Evolutionary conservation across 768 basidiomycete genomes (phyloP).

Genomic region (Pulveroboletus sp.): DNA sequence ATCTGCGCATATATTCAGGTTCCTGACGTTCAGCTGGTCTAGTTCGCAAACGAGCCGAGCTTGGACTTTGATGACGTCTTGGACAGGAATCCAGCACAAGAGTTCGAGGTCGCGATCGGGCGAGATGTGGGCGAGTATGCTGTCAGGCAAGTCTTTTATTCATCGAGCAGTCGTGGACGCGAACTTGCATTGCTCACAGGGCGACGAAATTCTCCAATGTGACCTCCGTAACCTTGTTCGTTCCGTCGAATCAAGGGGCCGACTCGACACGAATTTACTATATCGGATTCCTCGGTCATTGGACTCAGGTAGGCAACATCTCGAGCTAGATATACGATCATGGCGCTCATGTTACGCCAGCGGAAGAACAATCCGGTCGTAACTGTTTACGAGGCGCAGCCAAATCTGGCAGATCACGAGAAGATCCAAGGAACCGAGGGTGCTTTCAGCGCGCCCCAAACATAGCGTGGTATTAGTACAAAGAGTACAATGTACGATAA

Average conservation of each 20-base stretch:
- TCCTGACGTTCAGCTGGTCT: not conserved
- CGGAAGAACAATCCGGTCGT: conserved; percentile 74
- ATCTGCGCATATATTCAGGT: not conserved
- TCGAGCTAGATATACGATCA: not conserved
- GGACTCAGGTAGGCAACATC: conserved; percentile 57
- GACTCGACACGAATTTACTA: conserved; percentile 78
- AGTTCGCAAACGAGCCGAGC: conserved; percentile 77
- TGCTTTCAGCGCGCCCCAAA: conserved; percentile 46
- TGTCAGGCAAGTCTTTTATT: conserved; percentile 53
- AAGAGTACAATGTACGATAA: conserved; percentile 1
- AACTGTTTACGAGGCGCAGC: conserved; percentile 84
- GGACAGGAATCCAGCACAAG: conserved; percentile 63
- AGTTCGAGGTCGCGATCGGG: conserved; percentile 63
- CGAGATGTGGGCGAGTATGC: conserved; percentile 82
- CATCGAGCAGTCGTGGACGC: not conserved
- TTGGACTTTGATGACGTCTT: conserved; percentile 77
- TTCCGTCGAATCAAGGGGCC: conserved; percentile 77
- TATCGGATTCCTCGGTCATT: conserved; percentile 79
- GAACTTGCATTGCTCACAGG: conserved; percentile 36
- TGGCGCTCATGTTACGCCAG: conserved; percentile 36
- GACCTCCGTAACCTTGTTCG: conserved; percentile 76
- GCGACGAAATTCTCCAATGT: conserved; percentile 83
- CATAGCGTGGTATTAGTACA: conserved; percentile 10
- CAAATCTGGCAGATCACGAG: conserved; percentile 83
- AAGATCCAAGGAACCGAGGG: conserved; percentile 81